Conservation (phyloP, 2,329 filamentous ascomycete genomes). For the Ambrosiella xylebori region DNA sequence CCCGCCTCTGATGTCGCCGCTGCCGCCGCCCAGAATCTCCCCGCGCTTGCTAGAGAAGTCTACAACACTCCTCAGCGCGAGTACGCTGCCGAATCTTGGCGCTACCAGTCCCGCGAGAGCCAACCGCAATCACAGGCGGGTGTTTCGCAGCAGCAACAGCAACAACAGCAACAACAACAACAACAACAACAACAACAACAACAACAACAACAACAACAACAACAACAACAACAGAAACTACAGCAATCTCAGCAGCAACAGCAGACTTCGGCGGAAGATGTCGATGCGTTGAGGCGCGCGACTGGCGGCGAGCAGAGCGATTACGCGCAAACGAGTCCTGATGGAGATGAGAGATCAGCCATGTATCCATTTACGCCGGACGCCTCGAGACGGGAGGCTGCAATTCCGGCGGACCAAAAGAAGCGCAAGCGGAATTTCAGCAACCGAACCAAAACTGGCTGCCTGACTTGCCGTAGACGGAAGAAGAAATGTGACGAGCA, state of each 20-base stretch:
- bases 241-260: conserved; percentile 25
- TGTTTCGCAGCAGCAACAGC: conserved; percentile 13
- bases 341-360: conserved; percentile 15
- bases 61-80: conserved; percentile 26
- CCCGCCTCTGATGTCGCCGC: neutral
- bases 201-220: conserved; percentile 6
- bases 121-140: neutral
- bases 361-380: conserved; percentile 27
- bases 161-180: conserved; percentile 14
- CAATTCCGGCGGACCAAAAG: conserved; percentile 44
- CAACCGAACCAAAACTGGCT: conserved; percentile 90
- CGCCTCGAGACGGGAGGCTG: conserved; percentile 27
- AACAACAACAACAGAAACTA: conserved; percentile 16
- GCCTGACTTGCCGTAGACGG: conserved; percentile 73
- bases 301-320: conserved; percentile 33
- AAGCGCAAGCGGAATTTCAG: conserved; percentile 71
- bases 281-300: conserved; percentile 28
- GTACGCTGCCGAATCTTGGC: conserved; percentile 32
- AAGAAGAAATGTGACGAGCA: conserved; percentile 98
- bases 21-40: neutral
- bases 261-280: conserved; percentile 32
- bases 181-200: conserved; percentile 16
- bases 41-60: conserved; percentile 19
- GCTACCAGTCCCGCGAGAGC: conserved; percentile 30
- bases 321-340: conserved; percentile 5